These are phyloP conservation scores for Nidularia pulvinata DNA, from an alignment of 768 basidiomycete species.

Conservation along the genomic window DNA sequence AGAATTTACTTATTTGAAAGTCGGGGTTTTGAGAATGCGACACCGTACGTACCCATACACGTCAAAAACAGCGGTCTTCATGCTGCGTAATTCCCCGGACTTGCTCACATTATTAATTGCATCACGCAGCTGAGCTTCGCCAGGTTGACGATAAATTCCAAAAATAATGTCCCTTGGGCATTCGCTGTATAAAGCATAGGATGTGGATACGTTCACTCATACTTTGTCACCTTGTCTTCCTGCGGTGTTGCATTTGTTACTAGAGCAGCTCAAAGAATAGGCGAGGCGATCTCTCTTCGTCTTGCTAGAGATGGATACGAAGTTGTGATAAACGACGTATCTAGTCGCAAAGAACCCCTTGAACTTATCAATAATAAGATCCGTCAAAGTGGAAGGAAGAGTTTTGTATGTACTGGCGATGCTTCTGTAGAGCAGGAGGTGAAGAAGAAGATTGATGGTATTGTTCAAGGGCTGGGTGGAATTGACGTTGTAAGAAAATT, in stretches of 20 bases:
- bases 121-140: too few relatives aligned
- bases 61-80: too few relatives aligned
- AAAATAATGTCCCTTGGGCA: too few relatives aligned
- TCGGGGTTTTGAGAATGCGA: too few relatives aligned
- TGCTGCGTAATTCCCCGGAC: too few relatives aligned
- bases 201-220: too few relatives aligned
- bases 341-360: neutral
- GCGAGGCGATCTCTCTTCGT: slow-evolving; percentile 15
- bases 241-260: slow-evolving; percentile 7
- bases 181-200: too few relatives aligned
- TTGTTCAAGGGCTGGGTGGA: slow-evolving; percentile 12
- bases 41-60: too few relatives aligned
- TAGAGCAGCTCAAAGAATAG: slow-evolving; percentile 12
- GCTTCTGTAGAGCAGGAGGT: slow-evolving; percentile 17
- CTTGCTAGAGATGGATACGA: slow-evolving; percentile 15
- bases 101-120: too few relatives aligned
- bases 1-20: too few relatives aligned
- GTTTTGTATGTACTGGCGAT: slow-evolving; percentile 12
- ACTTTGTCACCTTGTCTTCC: too few relatives aligned
- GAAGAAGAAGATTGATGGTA: slow-evolving; percentile 11
- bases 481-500: slow-evolving; percentile 26
- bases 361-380: slow-evolving; percentile 13
- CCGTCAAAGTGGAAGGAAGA: slow-evolving; percentile 9
- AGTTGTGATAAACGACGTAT: slow-evolving; percentile 33
- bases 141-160: too few relatives aligned